Percentiles rank a stretch among this genome's conserved stretches.
Evolutionary conservation across 495 filamentous ascomycete species (phyloP).

Genomic region (Daldinia grandis): DNA sequence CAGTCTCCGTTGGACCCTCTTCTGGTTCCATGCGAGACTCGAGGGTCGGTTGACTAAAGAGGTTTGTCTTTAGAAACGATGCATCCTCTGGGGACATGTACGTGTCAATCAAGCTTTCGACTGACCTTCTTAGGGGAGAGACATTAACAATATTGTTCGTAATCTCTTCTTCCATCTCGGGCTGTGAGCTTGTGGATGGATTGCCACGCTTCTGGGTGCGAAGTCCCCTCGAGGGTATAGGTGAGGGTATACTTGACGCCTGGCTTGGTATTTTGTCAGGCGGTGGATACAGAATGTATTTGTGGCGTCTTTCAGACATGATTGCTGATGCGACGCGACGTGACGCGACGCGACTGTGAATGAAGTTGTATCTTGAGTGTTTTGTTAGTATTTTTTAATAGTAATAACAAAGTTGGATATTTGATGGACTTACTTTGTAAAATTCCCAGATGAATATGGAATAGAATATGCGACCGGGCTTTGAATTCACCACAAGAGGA

Average conservation of each 20-base stretch:
- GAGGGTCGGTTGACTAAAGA: not conserved
- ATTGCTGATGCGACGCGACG: not conserved
- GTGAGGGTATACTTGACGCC: not conserved
- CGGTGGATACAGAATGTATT: not conserved
- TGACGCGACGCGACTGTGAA: not conserved
- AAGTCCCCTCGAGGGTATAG: not conserved
- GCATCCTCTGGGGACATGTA: not conserved
- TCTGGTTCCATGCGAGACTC: not conserved
- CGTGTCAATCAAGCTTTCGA: not conserved
- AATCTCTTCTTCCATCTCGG: not conserved
- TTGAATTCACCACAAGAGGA: not conserved
- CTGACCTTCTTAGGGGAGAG: not conserved
- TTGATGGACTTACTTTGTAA: not conserved
- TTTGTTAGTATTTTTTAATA: not conserved
- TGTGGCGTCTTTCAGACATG: conserved; percentile 1
- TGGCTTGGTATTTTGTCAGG: not conserved
- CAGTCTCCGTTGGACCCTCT: not conserved
- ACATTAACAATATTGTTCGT: not conserved
- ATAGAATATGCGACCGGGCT: not conserved
- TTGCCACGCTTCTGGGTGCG: not conserved
- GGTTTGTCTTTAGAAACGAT: not conserved
- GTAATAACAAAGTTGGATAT: no score
- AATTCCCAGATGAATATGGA: not conserved
- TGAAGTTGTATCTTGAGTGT: not conserved
- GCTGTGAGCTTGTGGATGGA: not conserved